phyloP scores from a whole-genome alignment of 31 red algal species.

The Porphyra umbilicalis region DNA sequence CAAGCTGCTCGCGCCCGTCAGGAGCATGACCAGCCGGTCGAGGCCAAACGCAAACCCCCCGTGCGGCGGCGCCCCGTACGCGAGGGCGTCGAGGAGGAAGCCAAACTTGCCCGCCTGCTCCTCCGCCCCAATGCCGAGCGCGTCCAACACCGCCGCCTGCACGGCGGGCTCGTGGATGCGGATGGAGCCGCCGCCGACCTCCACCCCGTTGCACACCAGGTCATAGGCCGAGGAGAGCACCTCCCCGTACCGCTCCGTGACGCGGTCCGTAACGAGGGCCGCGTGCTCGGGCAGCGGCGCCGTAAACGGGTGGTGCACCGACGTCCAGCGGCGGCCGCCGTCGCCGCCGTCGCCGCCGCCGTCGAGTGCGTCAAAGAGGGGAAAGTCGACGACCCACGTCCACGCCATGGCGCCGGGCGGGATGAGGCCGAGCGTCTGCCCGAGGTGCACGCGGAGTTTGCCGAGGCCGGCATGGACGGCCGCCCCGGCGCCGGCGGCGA shows the following conservation, averaged over 20 bases:
- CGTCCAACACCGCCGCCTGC: constrained; percentile 73
- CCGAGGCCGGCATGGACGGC: constrained; percentile 75
- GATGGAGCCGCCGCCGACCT: constrained; percentile 99
- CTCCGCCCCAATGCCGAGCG: constrained; percentile 51
- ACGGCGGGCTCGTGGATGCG: constrained; percentile 81
- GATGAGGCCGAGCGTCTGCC: constrained; percentile 37
- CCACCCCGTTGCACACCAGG: constrained; percentile 96
- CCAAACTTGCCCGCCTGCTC: constrained; percentile 94
- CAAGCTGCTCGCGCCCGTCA: constrained; percentile 70
- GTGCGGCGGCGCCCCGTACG: constrained; percentile 94
- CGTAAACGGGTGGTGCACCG: constrained; percentile 99
- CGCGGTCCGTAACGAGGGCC: neutral
- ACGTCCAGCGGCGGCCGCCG: constrained; percentile 12
- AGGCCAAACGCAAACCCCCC: constrained; percentile 97
- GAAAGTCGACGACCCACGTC: constrained; percentile 94
- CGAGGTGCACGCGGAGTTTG: constrained; percentile 68
- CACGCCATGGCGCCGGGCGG: constrained; percentile 41
- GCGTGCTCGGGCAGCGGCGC: constrained; percentile 59
- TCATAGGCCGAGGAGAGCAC: constrained; percentile 85
- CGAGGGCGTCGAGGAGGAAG: constrained; percentile 85
- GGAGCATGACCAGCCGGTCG: constrained; percentile 91
- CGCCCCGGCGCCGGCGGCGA: constrained; percentile 34
- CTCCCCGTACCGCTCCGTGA: constrained; percentile 4
- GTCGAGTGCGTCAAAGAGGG: constrained; percentile 85
- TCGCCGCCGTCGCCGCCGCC: constrained; percentile 69